Percentiles rank a stretch among this genome's conserved stretches.
Evolutionary conservation across 2,329 filamentous ascomycete species (phyloP).

Genomic region (Apiospora koreana): DNA sequence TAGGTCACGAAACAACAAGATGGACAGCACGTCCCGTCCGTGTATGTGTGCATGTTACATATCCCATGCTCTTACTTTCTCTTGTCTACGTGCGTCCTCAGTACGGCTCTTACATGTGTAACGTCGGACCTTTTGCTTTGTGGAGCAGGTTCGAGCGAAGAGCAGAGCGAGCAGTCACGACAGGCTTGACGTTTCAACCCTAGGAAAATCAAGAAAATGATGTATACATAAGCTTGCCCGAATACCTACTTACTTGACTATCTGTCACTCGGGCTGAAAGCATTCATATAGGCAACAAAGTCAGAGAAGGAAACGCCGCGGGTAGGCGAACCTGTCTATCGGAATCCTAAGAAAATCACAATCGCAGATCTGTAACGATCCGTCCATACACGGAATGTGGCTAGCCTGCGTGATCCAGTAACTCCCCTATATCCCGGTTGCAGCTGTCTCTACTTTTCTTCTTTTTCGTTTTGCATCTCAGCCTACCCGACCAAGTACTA

Average conservation of each 20-base stretch:
- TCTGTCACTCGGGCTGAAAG: too few relatives aligned
- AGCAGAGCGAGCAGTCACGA: neutral
- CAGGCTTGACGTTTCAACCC: neutral
- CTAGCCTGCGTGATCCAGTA: neutral
- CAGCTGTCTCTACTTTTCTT: neutral
- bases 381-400: neutral
- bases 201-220: too few relatives aligned
- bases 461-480: neutral
- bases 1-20: neutral
- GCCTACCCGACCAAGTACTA: neutral
- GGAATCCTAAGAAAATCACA: neutral
- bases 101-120: neutral
- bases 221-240: too few relatives aligned
- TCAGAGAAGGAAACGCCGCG: too few relatives aligned
- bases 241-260: too few relatives aligned
- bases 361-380: neutral
- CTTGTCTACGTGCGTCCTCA: neutral
- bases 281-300: too few relatives aligned
- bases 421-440: neutral
- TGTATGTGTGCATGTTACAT: neutral
- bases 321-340: neutral
- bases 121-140: neutral
- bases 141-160: neutral
- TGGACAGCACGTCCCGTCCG: neutral
- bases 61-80: neutral